A percentile compares a stretch with the other conserved stretches of the same genome.
Evolutionary conservation across 495 filamentous ascomycete genomes (phyloP).

Genomic region (Podospora tetraspora): DNA sequence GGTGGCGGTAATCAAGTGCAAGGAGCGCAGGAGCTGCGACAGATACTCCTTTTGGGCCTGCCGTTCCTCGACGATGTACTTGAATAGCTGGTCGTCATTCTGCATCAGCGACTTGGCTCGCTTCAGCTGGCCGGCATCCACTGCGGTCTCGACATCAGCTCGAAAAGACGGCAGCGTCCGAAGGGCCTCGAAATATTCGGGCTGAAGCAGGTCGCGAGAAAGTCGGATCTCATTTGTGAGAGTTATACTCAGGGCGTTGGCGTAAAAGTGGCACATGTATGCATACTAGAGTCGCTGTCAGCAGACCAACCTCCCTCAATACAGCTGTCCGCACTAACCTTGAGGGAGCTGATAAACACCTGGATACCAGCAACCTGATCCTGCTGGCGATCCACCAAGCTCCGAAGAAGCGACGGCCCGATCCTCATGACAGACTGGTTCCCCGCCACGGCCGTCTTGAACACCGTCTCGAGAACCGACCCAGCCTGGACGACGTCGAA

Average conservation of each 20-base stretch:
- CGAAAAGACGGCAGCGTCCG: conserved; percentile 78
- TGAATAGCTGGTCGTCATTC: conserved; percentile 35
- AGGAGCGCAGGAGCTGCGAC: conserved; percentile 23
- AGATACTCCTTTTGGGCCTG: conserved; percentile 21
- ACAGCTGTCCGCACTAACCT: conserved; percentile 47
- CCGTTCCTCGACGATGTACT: conserved; percentile 20
- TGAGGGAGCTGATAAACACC: conserved; percentile 69
- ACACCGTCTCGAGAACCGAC: conserved; percentile 71
- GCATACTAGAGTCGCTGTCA: conserved; percentile 57
- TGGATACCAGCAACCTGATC: conserved; percentile 86
- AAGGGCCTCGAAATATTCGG: conserved; percentile 66
- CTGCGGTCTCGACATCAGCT: conserved; percentile 37
- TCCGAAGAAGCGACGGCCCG: conserved; percentile 57
- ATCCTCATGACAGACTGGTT: conserved; percentile 54
- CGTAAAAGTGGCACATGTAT: conserved; percentile 95
- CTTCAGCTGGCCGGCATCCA: conserved; percentile 32
- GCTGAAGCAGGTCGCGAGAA: conserved; percentile 37
- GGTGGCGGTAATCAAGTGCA: conserved; percentile 21
- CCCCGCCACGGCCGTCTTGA: conserved; percentile 60
- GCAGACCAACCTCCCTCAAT: background rate
- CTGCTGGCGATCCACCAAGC: conserved; percentile 69
- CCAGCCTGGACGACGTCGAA: conserved; percentile 79
- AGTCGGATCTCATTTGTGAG: conserved; percentile 36
- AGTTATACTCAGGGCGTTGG: conserved; percentile 76
- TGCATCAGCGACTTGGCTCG: conserved; percentile 38